Evolutionary conservation across 176 grass and related monocot genomes (phyloP).

Genomic region (Rhynchospora tenuis): DNA sequence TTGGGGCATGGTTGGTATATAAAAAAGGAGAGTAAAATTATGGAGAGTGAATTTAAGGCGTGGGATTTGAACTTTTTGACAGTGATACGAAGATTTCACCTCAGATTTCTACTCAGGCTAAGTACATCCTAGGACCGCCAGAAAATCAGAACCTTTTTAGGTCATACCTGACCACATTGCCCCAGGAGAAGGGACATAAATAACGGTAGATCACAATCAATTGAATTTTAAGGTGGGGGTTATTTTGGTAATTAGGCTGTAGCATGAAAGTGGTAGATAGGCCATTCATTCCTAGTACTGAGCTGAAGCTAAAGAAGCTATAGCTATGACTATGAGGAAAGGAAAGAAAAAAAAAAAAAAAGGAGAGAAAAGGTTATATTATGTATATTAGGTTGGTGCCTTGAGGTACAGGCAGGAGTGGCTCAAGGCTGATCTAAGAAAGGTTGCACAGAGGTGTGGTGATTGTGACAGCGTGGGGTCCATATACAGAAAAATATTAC

Average conservation of each 20-base stretch:
- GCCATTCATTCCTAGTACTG: constrained; percentile 7
- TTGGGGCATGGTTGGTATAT: not conserved
- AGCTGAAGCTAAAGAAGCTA: not conserved
- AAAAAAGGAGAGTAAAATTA: not conserved
- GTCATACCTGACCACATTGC: not conserved
- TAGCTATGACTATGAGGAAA: not conserved
- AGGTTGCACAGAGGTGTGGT: constrained; percentile 12
- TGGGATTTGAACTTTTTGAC: constrained; percentile 1
- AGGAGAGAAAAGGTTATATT: not conserved
- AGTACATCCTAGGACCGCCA: constrained; percentile 21
- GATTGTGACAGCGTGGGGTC: constrained; percentile 7
- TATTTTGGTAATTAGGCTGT: not conserved
- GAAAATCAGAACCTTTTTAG: constrained; percentile 13
- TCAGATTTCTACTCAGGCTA: constrained; percentile 19
- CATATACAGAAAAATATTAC: not conserved
- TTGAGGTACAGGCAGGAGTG: constrained; percentile 36
- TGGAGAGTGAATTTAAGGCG: not conserved
- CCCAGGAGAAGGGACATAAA: constrained; percentile 2
- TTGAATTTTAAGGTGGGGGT: not conserved
- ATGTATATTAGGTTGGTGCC: constrained; percentile 13
- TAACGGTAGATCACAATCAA: not conserved
- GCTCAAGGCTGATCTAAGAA: constrained; percentile 56
- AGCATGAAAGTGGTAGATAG: not conserved
- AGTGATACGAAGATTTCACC: not conserved
- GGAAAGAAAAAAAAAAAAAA: not conserved